Base-by-base conservation (phyloP, 2,329 filamentous ascomycete genomes). In the Fusarium udum region DNA sequence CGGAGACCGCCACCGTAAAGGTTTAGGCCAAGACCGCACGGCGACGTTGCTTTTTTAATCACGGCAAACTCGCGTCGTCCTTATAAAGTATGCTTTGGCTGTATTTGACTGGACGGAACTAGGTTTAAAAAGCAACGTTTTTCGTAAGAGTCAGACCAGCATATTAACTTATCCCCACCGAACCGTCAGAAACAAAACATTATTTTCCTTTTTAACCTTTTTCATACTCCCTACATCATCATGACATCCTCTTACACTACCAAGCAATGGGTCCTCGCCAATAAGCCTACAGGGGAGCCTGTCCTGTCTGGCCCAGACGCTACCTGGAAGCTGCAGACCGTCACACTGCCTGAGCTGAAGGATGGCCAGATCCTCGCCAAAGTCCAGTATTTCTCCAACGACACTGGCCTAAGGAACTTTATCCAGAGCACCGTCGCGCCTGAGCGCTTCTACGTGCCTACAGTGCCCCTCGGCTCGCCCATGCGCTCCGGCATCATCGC, bases 231-330 rank as follows among this genome's bases (percentile, higher is more conserved):
- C n/a, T 11, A 22, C 24, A 53, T 67, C 56, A 59, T 31, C 64
- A 78, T 78, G 76, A 60, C 76, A 40, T 71, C 73, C 9, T 68
- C 76, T 10, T 72, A 71, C 52, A 78, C 75, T n/a, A 79, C 78
- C 62, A 79, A 79, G 74, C 78, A 78, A 79, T 79, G 78, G 78
- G 67, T 78, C 63, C 76, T 79, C 40, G 66, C 65, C 66, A 71
- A 71, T 59, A 78, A 77, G 72, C 78, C 78, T 32, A 61, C 72
- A 53, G 78, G 72, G 57, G 72, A 71, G 43, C 78, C 78, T 39
- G 62, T 76, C 34, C 73, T 79, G 42, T 68, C 71, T 5, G 78
- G 78, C 34, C 72, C 73, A 51, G 69, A 79, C 42, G 74, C 78
- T 15, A 79, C 78, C 62, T 79, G 76, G 60, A 73, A 74, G 68